Evolutionary conservation across 2,329 filamentous ascomycete species (phyloP), one percentile per base, ranked within the genome.

Genomic region (Diaporthe longicolla): DNA sequence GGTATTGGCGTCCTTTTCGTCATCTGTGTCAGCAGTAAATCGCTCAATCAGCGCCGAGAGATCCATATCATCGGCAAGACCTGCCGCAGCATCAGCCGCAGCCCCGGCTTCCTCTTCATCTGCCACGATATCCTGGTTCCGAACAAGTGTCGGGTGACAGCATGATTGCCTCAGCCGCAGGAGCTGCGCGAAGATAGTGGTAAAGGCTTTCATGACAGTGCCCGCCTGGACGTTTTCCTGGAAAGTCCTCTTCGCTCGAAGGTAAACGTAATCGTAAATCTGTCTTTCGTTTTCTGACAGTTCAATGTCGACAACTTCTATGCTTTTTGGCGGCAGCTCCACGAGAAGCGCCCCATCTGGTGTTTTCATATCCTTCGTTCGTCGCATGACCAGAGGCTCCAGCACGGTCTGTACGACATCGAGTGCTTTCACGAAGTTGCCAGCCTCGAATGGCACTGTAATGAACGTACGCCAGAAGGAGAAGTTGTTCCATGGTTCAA

Each of bases 391-490:
- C n/a, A 99, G 85, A 10, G 97, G 97, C 81, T 99, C 97, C 7
- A 99, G 85, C 0, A 99, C 96, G 0, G 96, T 99, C 81, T 99
- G 97, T 1, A 99, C 97, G 2, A 99, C 97, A 80, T 98, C 97
- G 10, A 99, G 87, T 0, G 97, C 97, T 6, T 95, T 92, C 78
- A 98, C 91, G 80, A 97, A 98, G 76, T 99, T 94, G 77, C 97
- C 97, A 0, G 95, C 96, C 82, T 99, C 97, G 77, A 99, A 99
- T 0, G 97, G 97, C 1, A 97, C 93, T 0, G 97, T 99, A 80
- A 99, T 98, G 82, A 99, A 99, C 0, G 97, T 98, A 81, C 95
- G 95, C 97, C 97, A 99, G 84, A 98, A 99, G 0, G 95, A 98
- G 82, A 99, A 99, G 82, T 98, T 98, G 79, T 93, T 97, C 97